Evolutionary conservation across 768 basidiomycete species (phyloP), one percentile per base, ranked within the genome.

Genomic region (Favolaschia claudopus): DNA sequence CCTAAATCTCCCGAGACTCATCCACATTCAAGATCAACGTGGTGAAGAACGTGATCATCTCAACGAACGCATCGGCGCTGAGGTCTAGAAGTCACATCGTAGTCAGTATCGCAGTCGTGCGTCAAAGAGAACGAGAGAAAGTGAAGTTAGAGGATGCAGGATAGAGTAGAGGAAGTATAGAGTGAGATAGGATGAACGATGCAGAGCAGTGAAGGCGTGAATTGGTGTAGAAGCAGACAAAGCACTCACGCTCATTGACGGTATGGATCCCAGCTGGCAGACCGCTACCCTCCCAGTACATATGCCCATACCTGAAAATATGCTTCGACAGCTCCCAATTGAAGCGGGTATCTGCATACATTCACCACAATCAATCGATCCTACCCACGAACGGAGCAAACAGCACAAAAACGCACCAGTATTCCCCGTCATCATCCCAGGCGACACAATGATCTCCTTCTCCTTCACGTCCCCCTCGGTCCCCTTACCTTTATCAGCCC

Each of bases 221-320:
- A n/a, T n/a, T n/a, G n/a, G n/a, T n/a, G n/a, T n/a, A n/a, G n/a
- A n/a, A n/a, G n/a, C n/a, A n/a, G n/a, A n/a, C n/a, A 56, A 20
- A 12, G 4, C 15, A 61, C 76, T 44, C 55, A 82, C 83, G 77
- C 72, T 85, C 84, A 39, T 85, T 74, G 7, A 84, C 74, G 7
- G 84, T 84, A 65, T 85, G 84, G 12, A 78, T 68, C 34, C 70
- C 71, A 6, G 34, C 62, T n/a, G n/a, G n/a, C 1, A 68, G 45
- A 20, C 63, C 68, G n/a, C 61, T 64, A 6, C 25, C 57, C 4
- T 59, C 27, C 17, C 59, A 65, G n/a, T 69, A 68, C 25, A 66
- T 68, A 62, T 78, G 77, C 9, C 70, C 70, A 54, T 84, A 85
- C 15, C 84, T 79, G 74, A 81, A 84, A 48, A 85, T 85, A 50